These are phyloP conservation scores for Penicillium ochrochloron DNA, from an alignment of 495 filamentous ascomycete species.

Conservation along the genomic window DNA sequence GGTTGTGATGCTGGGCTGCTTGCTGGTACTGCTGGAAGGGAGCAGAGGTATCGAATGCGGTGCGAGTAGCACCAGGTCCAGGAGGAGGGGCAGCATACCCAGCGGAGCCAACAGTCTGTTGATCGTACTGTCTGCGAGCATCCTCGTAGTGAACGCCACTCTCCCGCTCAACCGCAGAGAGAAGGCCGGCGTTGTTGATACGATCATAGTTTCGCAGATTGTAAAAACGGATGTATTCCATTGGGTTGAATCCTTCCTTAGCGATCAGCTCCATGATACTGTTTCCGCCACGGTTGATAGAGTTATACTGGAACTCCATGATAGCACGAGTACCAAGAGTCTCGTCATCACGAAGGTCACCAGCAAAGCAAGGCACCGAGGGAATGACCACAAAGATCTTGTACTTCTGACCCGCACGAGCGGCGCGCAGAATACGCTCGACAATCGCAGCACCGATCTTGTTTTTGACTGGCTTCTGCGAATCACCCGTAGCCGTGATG, in stretches of 20 bases:
- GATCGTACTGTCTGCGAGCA: conserved; percentile 69
- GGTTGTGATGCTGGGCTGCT: conserved; percentile 53
- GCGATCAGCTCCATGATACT: conserved; percentile 82
- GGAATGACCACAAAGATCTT: conserved; percentile 88
- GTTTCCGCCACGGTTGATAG: conserved; percentile 85
- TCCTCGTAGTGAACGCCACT: conserved; percentile 76
- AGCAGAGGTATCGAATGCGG: conserved; percentile 47
- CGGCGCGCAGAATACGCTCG: conserved; percentile 81
- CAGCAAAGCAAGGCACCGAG: conserved; percentile 87
- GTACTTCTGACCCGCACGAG: conserved; percentile 71
- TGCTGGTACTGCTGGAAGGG: conserved; percentile 69
- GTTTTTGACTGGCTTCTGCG: conserved; percentile 82
- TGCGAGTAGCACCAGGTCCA: conserved; percentile 30
- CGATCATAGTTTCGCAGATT: conserved; percentile 93
- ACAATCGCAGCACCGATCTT: conserved; percentile 88
- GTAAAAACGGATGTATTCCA: conserved; percentile 91
- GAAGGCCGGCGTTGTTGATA: conserved; percentile 71
- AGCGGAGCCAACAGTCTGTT: conserved; percentile 42
- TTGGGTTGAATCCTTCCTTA: conserved; percentile 71
- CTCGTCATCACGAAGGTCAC: conserved; percentile 78
- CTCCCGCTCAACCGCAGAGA: conserved; percentile 65
- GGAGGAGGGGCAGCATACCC: conserved; percentile 40
- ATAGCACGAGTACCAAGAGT: conserved; percentile 88
- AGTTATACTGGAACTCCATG: conserved; percentile 94
- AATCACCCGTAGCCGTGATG: conserved; percentile 82